Base-by-base conservation (phyloP, 2,329 filamentous ascomycete genomes). In the Beauveria australis region DNA sequence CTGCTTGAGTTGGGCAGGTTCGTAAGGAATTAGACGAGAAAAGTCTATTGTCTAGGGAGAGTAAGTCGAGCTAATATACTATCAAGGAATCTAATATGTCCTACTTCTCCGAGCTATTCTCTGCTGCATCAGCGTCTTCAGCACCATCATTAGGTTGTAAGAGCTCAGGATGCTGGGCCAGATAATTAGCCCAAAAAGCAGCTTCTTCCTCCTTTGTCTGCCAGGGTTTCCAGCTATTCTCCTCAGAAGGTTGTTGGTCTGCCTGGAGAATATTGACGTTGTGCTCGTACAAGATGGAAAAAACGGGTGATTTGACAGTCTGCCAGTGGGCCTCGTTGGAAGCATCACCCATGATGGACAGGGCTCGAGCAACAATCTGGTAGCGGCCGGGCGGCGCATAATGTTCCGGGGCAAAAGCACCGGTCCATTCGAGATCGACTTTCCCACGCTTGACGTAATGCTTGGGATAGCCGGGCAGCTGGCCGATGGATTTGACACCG, bases 301-400 rank as follows among this genome's bases (percentile, higher is more conserved):
- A 47, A 22, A 47, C 44, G 5, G 44, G 44, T 47, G 44, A 47
- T 47, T 47, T 24, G 22, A 47, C 12, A 47, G 19, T 51, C 48
- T 51, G 48, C 48, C 28, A 51, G 48, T 51, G 26, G 26, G 48
- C 18, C 28, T 51, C 33, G 30, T 59, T 53, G 5, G n/a, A n/a
- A 5, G 24, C 46, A 14, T 61, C 43, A 48, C 59, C 53, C 28
- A 59, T 41, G 43, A 61, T 54, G 28, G 53, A 46, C 22, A 63
- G 48, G n/a, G 54, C 59, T 18, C 37, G 53, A 52, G 24, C 48
- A 26, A 63, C 49, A 26, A 63, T 53, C 59, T 59, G 48, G 44
- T 61, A 63, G 16, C 49, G 30, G 16, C 58, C 61, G 24, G 53
- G 53, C 24, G 61, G 59, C 22, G 54, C 59, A 46, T 53, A 47